Evolutionary conservation across 169 alveolate species (phyloP).

Genomic region (Plasmodium inui): DNA sequence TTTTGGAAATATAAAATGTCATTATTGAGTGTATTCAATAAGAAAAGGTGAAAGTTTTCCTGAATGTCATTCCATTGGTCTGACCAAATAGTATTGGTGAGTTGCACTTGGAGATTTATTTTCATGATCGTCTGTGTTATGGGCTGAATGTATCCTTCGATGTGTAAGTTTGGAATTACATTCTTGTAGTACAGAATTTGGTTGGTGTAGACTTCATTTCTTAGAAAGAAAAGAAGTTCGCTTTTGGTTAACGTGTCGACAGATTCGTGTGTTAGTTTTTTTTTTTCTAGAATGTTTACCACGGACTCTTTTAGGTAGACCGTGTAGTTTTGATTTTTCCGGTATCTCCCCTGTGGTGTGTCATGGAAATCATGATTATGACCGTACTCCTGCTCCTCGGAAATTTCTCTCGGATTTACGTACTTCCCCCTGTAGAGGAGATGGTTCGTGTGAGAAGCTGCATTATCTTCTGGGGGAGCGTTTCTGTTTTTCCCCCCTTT

Average conservation of each 20-base stretch:
- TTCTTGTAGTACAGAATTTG: slow-evolving; percentile 60
- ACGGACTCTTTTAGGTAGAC: slow-evolving; percentile 56
- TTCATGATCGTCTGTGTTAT: slow-evolving; percentile 69
- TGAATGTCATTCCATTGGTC: slow-evolving; percentile 59
- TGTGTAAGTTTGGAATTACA: slow-evolving; percentile 44
- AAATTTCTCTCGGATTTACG: background rate
- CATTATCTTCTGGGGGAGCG: background rate
- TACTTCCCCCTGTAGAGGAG: background rate
- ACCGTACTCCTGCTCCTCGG: background rate
- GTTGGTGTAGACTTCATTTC: slow-evolving; percentile 67
- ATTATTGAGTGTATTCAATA: slow-evolving; percentile 90
- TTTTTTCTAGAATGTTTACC: slow-evolving; percentile 59
- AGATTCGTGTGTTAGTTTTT: slow-evolving; percentile 50
- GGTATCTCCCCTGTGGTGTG: background rate
- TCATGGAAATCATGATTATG: background rate
- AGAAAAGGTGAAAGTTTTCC: slow-evolving; percentile 86
- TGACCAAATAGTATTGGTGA: slow-evolving; percentile 58
- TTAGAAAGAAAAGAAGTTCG: slow-evolving; percentile 49
- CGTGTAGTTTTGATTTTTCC: slow-evolving; percentile 54
- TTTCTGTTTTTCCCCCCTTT: background rate
- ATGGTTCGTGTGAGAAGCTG: background rate
- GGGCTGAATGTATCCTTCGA: slow-evolving; percentile 68
- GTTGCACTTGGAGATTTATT: slow-evolving; percentile 53
- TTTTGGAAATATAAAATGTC: slow-evolving; percentile 91
- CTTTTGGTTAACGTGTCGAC: slow-evolving; percentile 32